These are phyloP conservation scores for Strobilomyces confusus DNA, from an alignment of 768 basidiomycete genomes.

Conservation along the genomic window DNA sequence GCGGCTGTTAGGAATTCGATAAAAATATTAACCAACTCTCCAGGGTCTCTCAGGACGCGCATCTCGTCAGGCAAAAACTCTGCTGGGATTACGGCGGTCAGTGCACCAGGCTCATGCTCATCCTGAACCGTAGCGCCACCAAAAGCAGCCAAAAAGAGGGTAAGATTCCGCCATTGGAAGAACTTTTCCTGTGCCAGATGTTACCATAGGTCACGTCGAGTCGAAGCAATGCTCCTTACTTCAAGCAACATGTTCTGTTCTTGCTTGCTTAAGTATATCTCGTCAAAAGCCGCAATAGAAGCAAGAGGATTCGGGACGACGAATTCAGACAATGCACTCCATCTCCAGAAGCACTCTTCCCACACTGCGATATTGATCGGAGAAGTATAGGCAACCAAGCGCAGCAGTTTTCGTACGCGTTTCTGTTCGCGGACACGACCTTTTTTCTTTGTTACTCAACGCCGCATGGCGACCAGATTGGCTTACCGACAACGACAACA, in stretches of 20 bases:
- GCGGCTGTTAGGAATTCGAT: slow-evolving; percentile 65
- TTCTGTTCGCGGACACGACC: slow-evolving; percentile 81
- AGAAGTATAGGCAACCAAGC: slow-evolving; percentile 57
- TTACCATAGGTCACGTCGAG: slow-evolving; percentile 1
- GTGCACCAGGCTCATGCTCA: slow-evolving; percentile 43
- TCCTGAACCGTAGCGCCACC: slow-evolving; percentile 62
- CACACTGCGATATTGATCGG: slow-evolving; percentile 75
- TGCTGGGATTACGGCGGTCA: slow-evolving; percentile 52
- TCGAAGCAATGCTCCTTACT: slow-evolving; percentile 22
- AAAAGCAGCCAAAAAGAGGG: slow-evolving; percentile 72
- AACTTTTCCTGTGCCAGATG: slow-evolving; percentile 53
- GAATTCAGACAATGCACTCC: slow-evolving; percentile 61
- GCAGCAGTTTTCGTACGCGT: slow-evolving; percentile 67
- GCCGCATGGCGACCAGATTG: background rate
- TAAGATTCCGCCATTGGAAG: slow-evolving; percentile 82
- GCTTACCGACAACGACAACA: slow-evolving; percentile 63
- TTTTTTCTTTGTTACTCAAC: slow-evolving; percentile 23
- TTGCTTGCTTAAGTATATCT: slow-evolving; percentile 32
- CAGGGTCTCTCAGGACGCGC: slow-evolving; percentile 58
- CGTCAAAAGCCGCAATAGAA: slow-evolving; percentile 33
- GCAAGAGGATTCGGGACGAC: slow-evolving; percentile 41
- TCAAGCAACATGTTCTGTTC: slow-evolving; percentile 39
- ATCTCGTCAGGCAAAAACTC: slow-evolving; percentile 67
- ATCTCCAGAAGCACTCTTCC: slow-evolving; percentile 79
- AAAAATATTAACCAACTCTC: slow-evolving; percentile 58